Conservation (phyloP, 2,329 filamentous ascomycete genomes). For the Knufia fluminis region DNA sequence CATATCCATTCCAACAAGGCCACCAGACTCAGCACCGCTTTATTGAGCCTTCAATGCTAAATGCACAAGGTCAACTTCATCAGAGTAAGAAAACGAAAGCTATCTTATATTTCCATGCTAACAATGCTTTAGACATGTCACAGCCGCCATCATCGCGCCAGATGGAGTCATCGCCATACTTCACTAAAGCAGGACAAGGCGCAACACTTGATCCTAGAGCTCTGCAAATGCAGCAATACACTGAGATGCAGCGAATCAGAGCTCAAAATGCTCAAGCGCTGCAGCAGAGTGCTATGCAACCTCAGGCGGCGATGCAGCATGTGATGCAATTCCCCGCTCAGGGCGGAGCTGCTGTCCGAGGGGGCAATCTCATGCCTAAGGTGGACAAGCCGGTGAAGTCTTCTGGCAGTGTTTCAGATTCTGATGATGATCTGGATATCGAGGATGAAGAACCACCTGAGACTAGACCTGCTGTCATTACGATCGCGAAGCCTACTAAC, state of each 20-base stretch:
- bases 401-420: constrained; percentile 28
- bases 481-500: constrained; percentile 41
- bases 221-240: constrained; percentile 18
- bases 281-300: constrained; percentile 27
- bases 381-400: constrained; percentile 19
- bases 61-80: constrained; percentile 6
- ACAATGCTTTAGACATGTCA: constrained; percentile 11
- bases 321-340: constrained; percentile 25
- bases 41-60: constrained; percentile 19
- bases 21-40: constrained; percentile 13
- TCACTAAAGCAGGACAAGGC: background rate
- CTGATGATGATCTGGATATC: constrained; percentile 40
- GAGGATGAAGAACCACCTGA: constrained; percentile 46
- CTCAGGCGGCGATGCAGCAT: constrained; percentile 29
- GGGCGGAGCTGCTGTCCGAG: constrained; percentile 17
- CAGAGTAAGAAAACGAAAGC: background rate
- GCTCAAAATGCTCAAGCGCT: constrained; percentile 25
- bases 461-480: constrained; percentile 45
- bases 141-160: background rate
- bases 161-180: constrained; percentile 5
- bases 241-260: constrained; percentile 14
- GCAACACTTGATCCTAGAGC: constrained; percentile 15
- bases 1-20: constrained; percentile 11
- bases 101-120: constrained; percentile 5
- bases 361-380: constrained; percentile 19